Base-by-base conservation (phyloP, 2,329 filamentous ascomycete species). In the Ophiocordyceps camponoti-floridani region DNA sequence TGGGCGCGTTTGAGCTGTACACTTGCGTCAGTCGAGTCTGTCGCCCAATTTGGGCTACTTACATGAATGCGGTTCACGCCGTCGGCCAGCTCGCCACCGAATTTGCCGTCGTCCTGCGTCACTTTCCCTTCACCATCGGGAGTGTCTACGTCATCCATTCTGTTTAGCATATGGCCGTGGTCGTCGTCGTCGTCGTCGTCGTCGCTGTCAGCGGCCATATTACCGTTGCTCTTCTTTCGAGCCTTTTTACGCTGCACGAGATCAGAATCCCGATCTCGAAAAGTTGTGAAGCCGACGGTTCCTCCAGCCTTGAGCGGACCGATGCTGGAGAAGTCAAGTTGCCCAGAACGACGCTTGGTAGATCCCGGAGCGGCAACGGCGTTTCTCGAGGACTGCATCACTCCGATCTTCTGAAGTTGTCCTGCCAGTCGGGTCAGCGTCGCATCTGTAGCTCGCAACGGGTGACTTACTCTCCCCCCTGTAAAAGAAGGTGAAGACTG, bases 401-500 rank as follows among this genome's bases (percentile, higher is more conserved):
- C 85, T 35, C 89, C 89, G 80, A 98, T 94, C 64, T 96, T 98
- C 57, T 88, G 82, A 43, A 98, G 70, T 79, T 98, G 91, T 44
- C 86, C 87, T 94, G 51, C 2, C 9, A 45, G 30, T 26, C 31
- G 12, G n/a, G 40, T 51, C 28, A 50, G 45, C 31, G 2, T 8
- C 31, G n/a, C 9, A 2, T 10, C 14, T 11, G n/a, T 13, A 10
- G 9, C 14, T 13, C 14, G 18, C n/a, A 41, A 14, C 3, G 14
- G 12, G 23, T 42, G 41, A n/a, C 86, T 69, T 70, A 93, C 89
- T 82, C 59, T 94, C 84, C 60, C 91, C 91, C 48, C 91, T 78
- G 61, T 98, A 98, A 65, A 96, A 86, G 62, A 98, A 98, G 27
- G 93, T 96, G 61, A 98, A 98, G 9, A 84, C 82, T 4, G 91